Percentiles rank a stretch among this genome's conserved stretches.
Conservation (phyloP, 805 yeast genomes). For the Candida anglica region DNA sequence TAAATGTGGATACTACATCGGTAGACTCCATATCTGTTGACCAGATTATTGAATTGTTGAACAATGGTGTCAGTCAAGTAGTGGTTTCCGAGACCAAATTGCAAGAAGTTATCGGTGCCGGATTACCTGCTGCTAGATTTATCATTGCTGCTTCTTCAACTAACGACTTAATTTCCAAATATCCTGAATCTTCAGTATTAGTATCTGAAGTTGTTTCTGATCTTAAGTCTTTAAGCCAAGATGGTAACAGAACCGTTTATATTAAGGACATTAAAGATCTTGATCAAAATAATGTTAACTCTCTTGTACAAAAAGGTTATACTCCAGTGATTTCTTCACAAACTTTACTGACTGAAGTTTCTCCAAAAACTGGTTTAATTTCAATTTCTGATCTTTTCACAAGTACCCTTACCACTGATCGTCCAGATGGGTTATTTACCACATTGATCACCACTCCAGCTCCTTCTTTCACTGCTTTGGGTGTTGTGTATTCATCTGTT, state of each 20-base stretch:
- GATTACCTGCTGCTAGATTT: constrained; percentile 51
- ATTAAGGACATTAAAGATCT: constrained; percentile 8
- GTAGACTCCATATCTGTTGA: constrained; percentile 34
- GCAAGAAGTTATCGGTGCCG: constrained; percentile 34
- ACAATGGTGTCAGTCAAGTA: constrained; percentile 54
- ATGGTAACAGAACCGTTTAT: constrained; percentile 30
- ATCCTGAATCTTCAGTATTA: constrained; percentile 19
- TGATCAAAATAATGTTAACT: constrained; percentile 19
- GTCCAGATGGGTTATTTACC: constrained; percentile 80
- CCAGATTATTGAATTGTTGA: constrained; percentile 47
- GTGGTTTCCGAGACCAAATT: constrained; percentile 31
- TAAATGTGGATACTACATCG: constrained; percentile 27
- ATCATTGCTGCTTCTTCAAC: constrained; percentile 17
- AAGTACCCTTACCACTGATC: constrained; percentile 65
- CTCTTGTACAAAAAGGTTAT: constrained; percentile 26
- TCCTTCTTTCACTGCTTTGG: constrained; percentile 50
- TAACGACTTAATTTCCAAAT: neutral
- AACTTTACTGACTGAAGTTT: constrained; percentile 18
- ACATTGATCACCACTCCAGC: constrained; percentile 78
- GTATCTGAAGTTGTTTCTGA: constrained; percentile 13
- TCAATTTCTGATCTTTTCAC: constrained; percentile 45
- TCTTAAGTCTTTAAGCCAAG: constrained; percentile 13
- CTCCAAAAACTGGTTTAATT: constrained; percentile 13
- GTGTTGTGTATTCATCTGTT: constrained; percentile 84
- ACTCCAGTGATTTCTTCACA: constrained; percentile 22